Evolutionary conservation across 805 yeast species (phyloP), one percentile per base, ranked within the genome.

Genomic region (Blastobotrys muscicola): DNA sequence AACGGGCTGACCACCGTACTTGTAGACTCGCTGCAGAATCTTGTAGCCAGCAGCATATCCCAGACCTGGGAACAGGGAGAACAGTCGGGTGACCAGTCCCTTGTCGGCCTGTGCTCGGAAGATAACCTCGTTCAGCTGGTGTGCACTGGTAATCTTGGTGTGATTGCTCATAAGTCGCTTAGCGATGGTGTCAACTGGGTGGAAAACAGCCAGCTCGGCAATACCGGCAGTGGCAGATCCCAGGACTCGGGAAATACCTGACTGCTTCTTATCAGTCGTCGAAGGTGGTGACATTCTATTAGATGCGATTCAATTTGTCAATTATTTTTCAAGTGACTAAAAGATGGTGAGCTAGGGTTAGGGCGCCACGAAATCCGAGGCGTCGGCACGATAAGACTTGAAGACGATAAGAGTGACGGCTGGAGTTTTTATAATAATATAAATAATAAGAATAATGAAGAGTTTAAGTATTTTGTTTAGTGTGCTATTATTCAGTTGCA

Each of bases 171-270:
- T 66, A 84, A 90, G 67, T 71, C 99, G 82, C 72, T 92, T 92
- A 53, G 98, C 87, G 60, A 87, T 83, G 41, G 99, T 92, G 68
- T 92, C 99, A 32, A 92, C 69, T 14, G 99, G 99, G 67, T 92
- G 99, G 78, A 92, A 92, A 34, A 92, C 94, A 45, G 83, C 94
- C 54, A 92, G 83, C 68, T 92, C 99, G 59, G 94, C 78, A 61
- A 92, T 85, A 57, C 98, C 99, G 35, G 99, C 98, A 14, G 94
- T 75, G 12, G 97, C 98, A n/a, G 97, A 90, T 38, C 98, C 98
- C 38, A 92, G 72, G 36, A 90, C 81, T 66, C 97, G 79, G 56
- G 98, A 95, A 38, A 71, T 53, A 44, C 85, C 97, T 39, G 94
- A 80, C 68, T 90, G 89, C 72, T 81, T 86, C 60, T 86, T 92